Evolutionary conservation across 805 yeast species (phyloP), one percentile per base, ranked within the genome.

Genomic region (Wickerhamomyces strasburgensis): DNA sequence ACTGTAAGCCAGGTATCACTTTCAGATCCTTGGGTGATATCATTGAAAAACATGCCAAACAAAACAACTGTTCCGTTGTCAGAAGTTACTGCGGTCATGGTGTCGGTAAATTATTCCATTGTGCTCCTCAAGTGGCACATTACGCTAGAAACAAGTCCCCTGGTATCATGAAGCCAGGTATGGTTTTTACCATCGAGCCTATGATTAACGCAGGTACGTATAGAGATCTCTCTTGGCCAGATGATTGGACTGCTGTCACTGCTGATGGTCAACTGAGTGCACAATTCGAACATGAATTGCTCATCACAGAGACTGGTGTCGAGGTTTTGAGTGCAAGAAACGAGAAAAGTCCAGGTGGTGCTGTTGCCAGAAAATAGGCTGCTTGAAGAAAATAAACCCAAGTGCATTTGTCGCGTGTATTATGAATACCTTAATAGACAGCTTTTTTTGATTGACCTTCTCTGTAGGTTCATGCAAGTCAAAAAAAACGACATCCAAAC

Each of bases 181-280:
- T 89, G 82, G 87, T 85, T 11, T 93, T 93, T 69, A 93, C 98
- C 16, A 86, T 93, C 40, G 98, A 93, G 64, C 98, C 98, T 31
- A 93, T 93, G 98, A 75, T 93, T 49, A 84, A 86, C 57, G 67
- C 79, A 47, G 98, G 98, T 7, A 66, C 82, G 0, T 82, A 75
- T 66, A 75, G 75, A 54, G 98, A 89, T 61, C 62, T 73, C 41
- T 68, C 79, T 39, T 93, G 98, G 98, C 98, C 98, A 3, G 98
- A 93, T 61, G 84, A 86, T 61, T 93, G 98, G 98, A 93, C 98
- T 5, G 77, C 95, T 2, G 75, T 77, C 14, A 93, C 98, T 14
- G 79, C 78, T 28, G 98, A 93, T 57, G 98, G 98, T 37, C 76
- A 77, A 54, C 68, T 75, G 42, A 80, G 90, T 51, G 98, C 98